Evolutionary conservation across 805 yeast species (phyloP).

Genomic region (Candida krabiensis): DNA sequence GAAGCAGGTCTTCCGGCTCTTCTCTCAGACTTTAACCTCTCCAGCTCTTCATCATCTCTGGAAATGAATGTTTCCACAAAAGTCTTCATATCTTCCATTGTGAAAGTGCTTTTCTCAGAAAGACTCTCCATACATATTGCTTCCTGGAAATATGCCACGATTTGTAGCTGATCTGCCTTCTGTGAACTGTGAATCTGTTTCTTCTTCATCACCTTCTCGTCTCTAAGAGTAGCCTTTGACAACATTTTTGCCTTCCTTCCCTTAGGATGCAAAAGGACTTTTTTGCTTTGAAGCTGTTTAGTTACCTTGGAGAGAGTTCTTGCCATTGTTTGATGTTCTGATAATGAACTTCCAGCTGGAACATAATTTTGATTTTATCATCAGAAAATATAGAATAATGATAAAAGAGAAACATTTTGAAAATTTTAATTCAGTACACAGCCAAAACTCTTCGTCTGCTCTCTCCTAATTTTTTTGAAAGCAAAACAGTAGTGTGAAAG

Average conservation of each 20-base stretch:
- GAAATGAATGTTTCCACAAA: slow-evolving; percentile 62
- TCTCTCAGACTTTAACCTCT: slow-evolving; percentile 57
- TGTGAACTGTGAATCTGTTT: slow-evolving; percentile 59
- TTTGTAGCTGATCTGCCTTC: slow-evolving; percentile 57
- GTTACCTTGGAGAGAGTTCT: slow-evolving; percentile 66
- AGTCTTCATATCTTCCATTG: slow-evolving; percentile 56
- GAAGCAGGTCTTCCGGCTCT: slow-evolving; percentile 88
- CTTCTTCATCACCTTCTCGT: slow-evolving; percentile 61
- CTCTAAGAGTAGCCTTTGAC: slow-evolving; percentile 84
- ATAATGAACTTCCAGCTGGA: neutral
- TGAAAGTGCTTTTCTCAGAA: slow-evolving; percentile 42
- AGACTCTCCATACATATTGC: slow-evolving; percentile 39
- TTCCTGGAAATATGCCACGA: slow-evolving; percentile 61
- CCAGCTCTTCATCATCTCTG: slow-evolving; percentile 76
- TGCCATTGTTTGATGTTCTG: slow-evolving; percentile 40
- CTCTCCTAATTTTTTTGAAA: no score
- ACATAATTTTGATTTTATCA: no score
- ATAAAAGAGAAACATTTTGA: no score
- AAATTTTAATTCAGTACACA: no score
- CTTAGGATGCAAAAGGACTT: slow-evolving; percentile 72
- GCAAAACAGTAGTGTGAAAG: no score
- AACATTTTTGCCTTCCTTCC: slow-evolving; percentile 87
- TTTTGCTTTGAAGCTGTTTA: slow-evolving; percentile 55
- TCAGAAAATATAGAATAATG: no score
- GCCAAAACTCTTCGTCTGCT: no score